phyloP scores from a whole-genome alignment of 805 yeast species.

The Pichia manshurica region DNA sequence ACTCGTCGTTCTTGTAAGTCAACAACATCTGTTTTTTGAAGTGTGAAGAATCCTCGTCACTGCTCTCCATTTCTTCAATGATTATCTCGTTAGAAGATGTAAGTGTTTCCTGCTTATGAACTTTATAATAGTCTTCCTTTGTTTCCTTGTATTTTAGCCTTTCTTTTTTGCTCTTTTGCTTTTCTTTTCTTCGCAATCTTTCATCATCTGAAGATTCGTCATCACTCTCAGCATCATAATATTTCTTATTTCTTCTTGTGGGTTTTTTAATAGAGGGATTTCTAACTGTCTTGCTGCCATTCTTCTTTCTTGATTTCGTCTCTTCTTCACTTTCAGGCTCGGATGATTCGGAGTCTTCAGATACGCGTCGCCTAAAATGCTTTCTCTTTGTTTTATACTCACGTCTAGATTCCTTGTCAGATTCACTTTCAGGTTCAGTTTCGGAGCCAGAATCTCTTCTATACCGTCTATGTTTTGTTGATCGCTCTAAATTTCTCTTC shows the following conservation, averaged over 20 bases:
- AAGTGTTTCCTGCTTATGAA: not conserved
- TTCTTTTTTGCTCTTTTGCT: not conserved
- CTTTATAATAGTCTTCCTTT: not conserved
- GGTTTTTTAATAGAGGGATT: not conserved
- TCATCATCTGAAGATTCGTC: not conserved
- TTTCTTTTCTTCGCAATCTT: not conserved
- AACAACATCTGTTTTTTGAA: slow-evolving; percentile 1
- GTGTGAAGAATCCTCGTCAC: not conserved
- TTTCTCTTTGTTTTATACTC: not conserved
- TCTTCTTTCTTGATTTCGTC: not conserved
- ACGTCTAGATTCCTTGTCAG: not conserved
- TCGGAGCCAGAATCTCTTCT: not conserved
- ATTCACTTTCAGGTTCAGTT: not conserved
- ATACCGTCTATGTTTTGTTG: not conserved
- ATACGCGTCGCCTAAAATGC: not conserved
- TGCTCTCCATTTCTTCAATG: slow-evolving; percentile 5
- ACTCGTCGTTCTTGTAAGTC: not conserved
- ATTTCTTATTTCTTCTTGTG: not conserved
- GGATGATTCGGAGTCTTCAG: not conserved
- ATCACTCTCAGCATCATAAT: not conserved
- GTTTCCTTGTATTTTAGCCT: not conserved
- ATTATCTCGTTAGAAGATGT: not conserved
- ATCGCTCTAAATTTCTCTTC: not conserved
- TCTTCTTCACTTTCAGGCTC: not conserved
- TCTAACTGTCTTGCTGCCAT: not conserved